These are phyloP conservation scores for Daldinia bambusicola DNA, from an alignment of 495 filamentous ascomycete genomes.

Conservation along the genomic window DNA sequence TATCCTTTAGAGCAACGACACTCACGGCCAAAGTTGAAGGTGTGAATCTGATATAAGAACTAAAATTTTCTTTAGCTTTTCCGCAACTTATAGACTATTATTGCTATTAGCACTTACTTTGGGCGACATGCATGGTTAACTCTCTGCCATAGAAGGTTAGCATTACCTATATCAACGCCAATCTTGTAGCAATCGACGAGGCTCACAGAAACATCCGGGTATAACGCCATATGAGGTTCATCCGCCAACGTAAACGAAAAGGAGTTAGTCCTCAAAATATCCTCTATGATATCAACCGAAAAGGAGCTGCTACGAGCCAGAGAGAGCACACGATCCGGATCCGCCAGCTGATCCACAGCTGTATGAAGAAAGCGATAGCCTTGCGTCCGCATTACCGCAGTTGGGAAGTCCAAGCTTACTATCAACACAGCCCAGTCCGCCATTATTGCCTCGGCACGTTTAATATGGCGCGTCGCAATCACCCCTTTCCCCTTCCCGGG, in stretches of 20 bases:
- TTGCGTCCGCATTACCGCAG: constrained; percentile 36
- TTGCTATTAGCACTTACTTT: constrained; percentile 45
- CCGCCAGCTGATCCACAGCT: constrained; percentile 50
- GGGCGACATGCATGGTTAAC: constrained; percentile 57
- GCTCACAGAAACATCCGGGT: constrained; percentile 52
- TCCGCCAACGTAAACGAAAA: constrained; percentile 49
- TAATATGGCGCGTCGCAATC: constrained; percentile 49
- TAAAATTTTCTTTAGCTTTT: constrained; percentile 36
- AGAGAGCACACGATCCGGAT: constrained; percentile 45
- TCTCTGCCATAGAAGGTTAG: constrained; percentile 38
- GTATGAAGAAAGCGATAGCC: constrained; percentile 49
- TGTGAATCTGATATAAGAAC: constrained; percentile 53
- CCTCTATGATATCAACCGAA: constrained; percentile 52
- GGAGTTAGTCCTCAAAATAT: constrained; percentile 55
- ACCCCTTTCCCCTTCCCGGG: constrained; percentile 54
- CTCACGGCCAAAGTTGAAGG: constrained; percentile 47
- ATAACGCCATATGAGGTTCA: constrained; percentile 50
- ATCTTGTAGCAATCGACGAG: background rate
- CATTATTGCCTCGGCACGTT: constrained; percentile 49
- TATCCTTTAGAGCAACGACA: constrained; percentile 49
- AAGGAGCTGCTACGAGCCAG: constrained; percentile 48
- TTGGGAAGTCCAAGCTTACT: constrained; percentile 51
- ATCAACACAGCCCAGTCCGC: constrained; percentile 52
- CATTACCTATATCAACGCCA: background rate
- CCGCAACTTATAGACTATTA: background rate